Evolutionary conservation across 2,329 filamentous ascomycete species (phyloP), one percentile per base, ranked within the genome.

Genomic region (Aspergillus arachidicola): DNA sequence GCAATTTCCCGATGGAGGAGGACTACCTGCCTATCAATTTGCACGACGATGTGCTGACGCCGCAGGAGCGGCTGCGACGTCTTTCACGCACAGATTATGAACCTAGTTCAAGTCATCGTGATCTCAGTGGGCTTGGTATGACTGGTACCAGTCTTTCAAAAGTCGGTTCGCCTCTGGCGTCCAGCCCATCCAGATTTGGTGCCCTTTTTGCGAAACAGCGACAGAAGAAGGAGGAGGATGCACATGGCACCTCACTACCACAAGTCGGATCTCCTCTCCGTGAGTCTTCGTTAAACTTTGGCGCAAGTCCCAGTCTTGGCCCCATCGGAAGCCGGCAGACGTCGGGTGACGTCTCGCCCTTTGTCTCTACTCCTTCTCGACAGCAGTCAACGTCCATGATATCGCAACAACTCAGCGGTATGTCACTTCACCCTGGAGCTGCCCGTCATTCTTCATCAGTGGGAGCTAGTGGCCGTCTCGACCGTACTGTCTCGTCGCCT

Each of bases 1-100:
- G 80, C 45, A 82, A 84, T 61, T 95, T 96, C 72, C 86, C 90
- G 34, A 94, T 95, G 71, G 92, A 96, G 76, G 94, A 96, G 72
- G 93, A 96, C 72, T 92, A 95, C 71, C 84, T 98, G 11, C 95
- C 94, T 0, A 91, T 84, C 32, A 87, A 84, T 60, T 76, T 90
- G 53, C 86, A 87, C 66, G 87, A 90, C 67, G 82, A 90, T 71
- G 82, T 89, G 16, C 81, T 89, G 38, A 87, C 85, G 0, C 86
- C 87, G 0, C 85, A 88, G 67, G 86, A 88, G 70, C 84, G 84
- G 69, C 82, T 85, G 74, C 82, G 87, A 53, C 82, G 87, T 21
- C 82, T 86, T 58, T 89, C 87, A 14, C 82, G 86, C 53, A 85
- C 84, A 16, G 85, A 87, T 55, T 80, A 82, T 59, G 86, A 87